A percentile compares a stretch with the other conserved stretches of the same genome.
These are phyloP conservation scores for Capsaspora owczarzaki DNA, from an alignment of 78 protist species.

Conservation along the genomic window DNA sequence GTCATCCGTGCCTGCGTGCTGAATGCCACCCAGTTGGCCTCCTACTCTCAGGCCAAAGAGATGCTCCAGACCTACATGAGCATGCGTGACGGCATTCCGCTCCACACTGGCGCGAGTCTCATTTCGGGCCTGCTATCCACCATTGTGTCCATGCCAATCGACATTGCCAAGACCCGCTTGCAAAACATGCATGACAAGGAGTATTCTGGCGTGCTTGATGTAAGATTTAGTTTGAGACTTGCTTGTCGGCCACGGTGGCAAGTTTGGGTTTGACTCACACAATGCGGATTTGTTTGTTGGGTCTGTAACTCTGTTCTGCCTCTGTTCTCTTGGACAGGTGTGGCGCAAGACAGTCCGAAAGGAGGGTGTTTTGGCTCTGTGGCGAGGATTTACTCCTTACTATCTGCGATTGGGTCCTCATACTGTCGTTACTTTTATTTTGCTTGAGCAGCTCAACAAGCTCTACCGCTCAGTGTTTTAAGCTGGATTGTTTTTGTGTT, in stretches of 20 bases:
- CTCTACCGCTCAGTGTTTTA: too few relatives aligned
- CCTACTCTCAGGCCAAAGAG: constrained; percentile 11
- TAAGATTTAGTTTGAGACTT: too few relatives aligned
- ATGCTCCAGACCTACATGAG: background rate
- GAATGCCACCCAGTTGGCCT: constrained; percentile 1
- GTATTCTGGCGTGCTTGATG: background rate
- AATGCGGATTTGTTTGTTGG: too few relatives aligned
- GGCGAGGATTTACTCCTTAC: constrained; percentile 56
- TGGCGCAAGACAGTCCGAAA: background rate
- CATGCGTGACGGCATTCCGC: background rate
- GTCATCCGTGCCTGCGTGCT: constrained; percentile 3
- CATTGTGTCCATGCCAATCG: constrained; percentile 24
- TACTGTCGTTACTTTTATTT: constrained; percentile 47
- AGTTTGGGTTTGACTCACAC: too few relatives aligned
- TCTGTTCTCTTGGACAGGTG: too few relatives aligned
- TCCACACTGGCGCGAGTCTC: background rate
- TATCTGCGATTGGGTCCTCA: constrained; percentile 57
- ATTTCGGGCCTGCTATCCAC: constrained; percentile 8
- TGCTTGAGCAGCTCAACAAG: constrained; percentile 43
- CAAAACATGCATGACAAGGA: background rate
- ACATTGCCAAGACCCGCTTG: constrained; percentile 32
- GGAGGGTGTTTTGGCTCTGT: background rate
- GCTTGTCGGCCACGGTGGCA: too few relatives aligned
- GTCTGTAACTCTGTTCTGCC: too few relatives aligned
- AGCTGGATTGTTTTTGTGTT: too few relatives aligned